Base-by-base conservation (phyloP, 1,139 yeast genomes). In the Magnusiomyces fungicola region DNA sequence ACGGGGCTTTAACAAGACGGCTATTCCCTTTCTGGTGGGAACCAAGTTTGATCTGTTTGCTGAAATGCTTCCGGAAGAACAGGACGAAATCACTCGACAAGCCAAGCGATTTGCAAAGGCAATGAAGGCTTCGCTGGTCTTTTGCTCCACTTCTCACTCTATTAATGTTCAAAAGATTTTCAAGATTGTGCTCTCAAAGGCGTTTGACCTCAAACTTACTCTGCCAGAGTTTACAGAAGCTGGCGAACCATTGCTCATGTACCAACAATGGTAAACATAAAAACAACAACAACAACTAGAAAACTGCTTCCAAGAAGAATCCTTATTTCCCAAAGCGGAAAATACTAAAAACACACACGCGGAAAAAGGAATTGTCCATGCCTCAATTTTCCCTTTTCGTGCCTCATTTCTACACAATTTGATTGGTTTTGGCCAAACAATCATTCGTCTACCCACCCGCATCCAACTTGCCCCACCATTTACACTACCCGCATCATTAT, bases 131-230 rank as follows among this genome's bases (percentile, higher is more conserved):
- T 89, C 95, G 18, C 75, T 92, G 48, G 78, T 92, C 10, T 94
- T 92, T 66, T 87, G 96, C 60, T 90, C 97, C 7, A 88, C 97
- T 0, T 81, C 92, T 57, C 94, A 88, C 60, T 87, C 96, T 2
- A 88, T 94, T 57, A 92, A 92, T 60, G 88, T 92, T 18, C 97
- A 92, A 63, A 92, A 90, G 58, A 89, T 92, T 30, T 92, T 92
- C 72, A 94, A 92, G 65, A 81, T 92, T 48, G 85, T 94, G 37
- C 77, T 92, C 47, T 83, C 96, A 40, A 92, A 90, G 65, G 95
- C 96, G 3, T 94, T 92, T 67, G 97, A 89, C 62, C 72, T 92
- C 61, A 82, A 83, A 58, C 72, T 92, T 60, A 84, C 83, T 46
- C 76, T 92, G 24, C 95, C 94, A 5, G 97, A 92, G 65, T 83